Base-by-base conservation (phyloP, 2,329 filamentous ascomycete genomes). In the Fusarium chuoi region DNA sequence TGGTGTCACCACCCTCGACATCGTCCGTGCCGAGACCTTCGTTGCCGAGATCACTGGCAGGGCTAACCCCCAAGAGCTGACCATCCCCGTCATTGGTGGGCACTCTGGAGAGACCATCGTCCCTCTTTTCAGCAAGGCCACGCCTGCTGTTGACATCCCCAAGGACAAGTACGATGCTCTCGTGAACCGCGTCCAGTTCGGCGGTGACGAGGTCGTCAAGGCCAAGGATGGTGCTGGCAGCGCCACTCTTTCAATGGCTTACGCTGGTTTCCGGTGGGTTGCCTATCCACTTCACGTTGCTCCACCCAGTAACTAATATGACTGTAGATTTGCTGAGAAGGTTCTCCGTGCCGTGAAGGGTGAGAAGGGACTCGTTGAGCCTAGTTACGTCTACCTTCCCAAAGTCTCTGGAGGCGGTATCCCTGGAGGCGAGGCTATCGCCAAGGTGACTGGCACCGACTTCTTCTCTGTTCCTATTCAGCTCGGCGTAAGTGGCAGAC, bases 71-170 rank as follows among this genome's bases (percentile, higher is more conserved):
- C 89, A 92, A 80, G 93, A 95, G 84, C 89, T 95, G 77, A 94
- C 88, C 77, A 93, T 99, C 75, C 95, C 96, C 77, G 96, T 99
- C 79, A 91, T 99, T 81, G 96, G 96, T 81, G 96, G 96, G 73
- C 96, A 99, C 91, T 98, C 95, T 70, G 96, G 96, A 81, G 95
- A 96, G 88, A 99, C 96, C 79, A 99, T 99, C 81, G 95, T 99
- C 65, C 96, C 96, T 57, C 90, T 99, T 71, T 97, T 98, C 90
- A 98, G 95, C 90, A 92, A 96, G 87, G 90, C 94, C 77, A 90
- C 92, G 81, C 95, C 95, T 65, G 83, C 89, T 48, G 92, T 96
- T 80, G 88, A 89, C 71, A 96, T 98, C 74, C 94, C 96, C 52
- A 89, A 89, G 70, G 95, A 98, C 83, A 96, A 97, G 89, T 93